Conservation (phyloP, 768 basidiomycete genomes). For the Macrolepiota albuminosa region DNA sequence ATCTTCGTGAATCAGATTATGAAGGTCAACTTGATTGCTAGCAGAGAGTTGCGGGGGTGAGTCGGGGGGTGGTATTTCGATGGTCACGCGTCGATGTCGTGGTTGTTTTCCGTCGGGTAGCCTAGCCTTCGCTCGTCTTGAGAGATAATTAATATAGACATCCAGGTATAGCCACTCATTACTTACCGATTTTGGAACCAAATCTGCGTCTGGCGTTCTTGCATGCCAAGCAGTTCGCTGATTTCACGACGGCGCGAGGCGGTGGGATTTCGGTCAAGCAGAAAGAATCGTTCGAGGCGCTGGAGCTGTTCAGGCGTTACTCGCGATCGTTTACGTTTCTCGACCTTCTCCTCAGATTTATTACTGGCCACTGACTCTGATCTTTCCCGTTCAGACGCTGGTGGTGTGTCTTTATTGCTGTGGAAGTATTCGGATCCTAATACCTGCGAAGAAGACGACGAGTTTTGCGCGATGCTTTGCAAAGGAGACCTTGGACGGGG, state of each 20-base stretch:
- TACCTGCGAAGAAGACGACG: constrained; percentile 4
- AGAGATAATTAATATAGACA: background rate
- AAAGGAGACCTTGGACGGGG: constrained; percentile 18
- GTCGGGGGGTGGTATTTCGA: constrained; percentile 36
- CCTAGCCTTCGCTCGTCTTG: constrained; percentile 80
- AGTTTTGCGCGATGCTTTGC: background rate
- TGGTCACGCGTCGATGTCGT: constrained; percentile 29
- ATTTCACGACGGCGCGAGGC: constrained; percentile 70
- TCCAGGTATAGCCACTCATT: background rate
- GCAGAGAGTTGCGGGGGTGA: constrained; percentile 47
- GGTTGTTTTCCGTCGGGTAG: constrained; percentile 54
- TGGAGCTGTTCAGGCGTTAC: constrained; percentile 79
- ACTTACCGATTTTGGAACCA: constrained; percentile 85
- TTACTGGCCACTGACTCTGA: constrained; percentile 22
- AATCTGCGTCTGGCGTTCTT: constrained; percentile 84
- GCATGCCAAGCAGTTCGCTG: constrained; percentile 70
- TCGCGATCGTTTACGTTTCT: constrained; percentile 71
- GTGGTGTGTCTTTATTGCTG: constrained; percentile 28
- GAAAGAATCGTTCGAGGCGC: constrained; percentile 68
- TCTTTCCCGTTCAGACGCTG: constrained; percentile 30
- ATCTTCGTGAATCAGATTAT: constrained; percentile 67
- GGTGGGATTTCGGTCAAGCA: constrained; percentile 66
- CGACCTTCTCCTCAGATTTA: constrained; percentile 49
- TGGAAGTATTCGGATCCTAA: constrained; percentile 19
- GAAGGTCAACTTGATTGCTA: constrained; percentile 55